phyloP scores from a whole-genome alignment of 139 green algal genomes.

The Edaphochlamys debaryana region DNA sequence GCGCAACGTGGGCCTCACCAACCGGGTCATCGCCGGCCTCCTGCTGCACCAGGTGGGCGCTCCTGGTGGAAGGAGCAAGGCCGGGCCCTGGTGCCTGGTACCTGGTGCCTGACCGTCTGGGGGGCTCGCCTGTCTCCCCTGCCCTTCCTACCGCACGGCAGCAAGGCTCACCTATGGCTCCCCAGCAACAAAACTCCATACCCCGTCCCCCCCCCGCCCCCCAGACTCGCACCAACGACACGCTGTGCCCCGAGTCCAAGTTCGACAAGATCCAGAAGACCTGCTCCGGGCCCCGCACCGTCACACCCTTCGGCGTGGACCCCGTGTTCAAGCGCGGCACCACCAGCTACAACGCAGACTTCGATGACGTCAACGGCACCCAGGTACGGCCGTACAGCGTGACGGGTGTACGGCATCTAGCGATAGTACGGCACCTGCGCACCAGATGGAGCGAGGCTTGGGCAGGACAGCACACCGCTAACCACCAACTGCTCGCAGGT shows the following conservation, averaged over 20 bases:
- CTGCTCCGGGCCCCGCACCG: conserved; percentile 55
- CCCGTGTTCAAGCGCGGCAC: conserved; percentile 83
- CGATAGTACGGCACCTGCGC: neutral
- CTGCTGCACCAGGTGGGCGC: conserved; percentile 67
- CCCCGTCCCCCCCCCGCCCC: too few relatives aligned
- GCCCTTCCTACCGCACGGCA: too few relatives aligned
- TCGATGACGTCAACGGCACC: conserved; percentile 58
- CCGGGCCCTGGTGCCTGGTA: too few relatives aligned
- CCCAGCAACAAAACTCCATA: too few relatives aligned
- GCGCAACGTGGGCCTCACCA: conserved; percentile 73
- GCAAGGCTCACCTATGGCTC: too few relatives aligned
- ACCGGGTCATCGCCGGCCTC: conserved; percentile 79
- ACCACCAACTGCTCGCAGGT: conserved; percentile 23
- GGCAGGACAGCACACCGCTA: too few relatives aligned
- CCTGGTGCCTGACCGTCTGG: too few relatives aligned
- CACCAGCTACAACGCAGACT: conserved; percentile 73
- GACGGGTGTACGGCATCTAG: neutral
- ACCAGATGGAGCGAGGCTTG: too few relatives aligned
- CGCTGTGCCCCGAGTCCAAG: conserved; percentile 69
- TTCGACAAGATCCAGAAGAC: conserved; percentile 77
- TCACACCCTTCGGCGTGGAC: conserved; percentile 74
- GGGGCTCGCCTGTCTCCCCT: too few relatives aligned
- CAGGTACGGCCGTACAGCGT: too few relatives aligned
- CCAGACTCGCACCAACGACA: conserved; percentile 61
- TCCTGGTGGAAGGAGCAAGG: too few relatives aligned